A percentile compares a stretch with the other conserved stretches of the same genome.
Evolutionary conservation across 805 yeast species (phyloP).

Genomic region (Saturnispora besseyi): DNA sequence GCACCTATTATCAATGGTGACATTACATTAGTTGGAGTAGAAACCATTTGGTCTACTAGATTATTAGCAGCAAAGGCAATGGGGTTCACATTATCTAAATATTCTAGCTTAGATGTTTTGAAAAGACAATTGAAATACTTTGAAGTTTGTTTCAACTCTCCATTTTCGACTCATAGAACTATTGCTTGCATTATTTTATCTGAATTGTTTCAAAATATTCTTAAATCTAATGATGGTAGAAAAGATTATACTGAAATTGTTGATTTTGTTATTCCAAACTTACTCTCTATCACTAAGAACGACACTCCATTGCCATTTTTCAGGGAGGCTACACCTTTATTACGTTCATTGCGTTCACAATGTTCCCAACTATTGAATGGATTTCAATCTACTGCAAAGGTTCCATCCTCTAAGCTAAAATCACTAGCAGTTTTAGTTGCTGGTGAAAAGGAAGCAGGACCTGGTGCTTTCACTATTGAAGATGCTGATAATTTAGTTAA

Average conservation of each 20-base stretch:
- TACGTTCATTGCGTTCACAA: conserved; percentile 78
- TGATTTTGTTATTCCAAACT: conserved; percentile 5
- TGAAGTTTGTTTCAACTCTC: conserved; percentile 37
- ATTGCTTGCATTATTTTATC: conserved; percentile 60
- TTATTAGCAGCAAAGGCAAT: conserved; percentile 66
- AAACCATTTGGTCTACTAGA: conserved; percentile 65
- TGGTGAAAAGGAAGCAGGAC: conserved; percentile 91
- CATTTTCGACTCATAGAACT: conserved; percentile 76
- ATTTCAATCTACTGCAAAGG: conserved; percentile 58
- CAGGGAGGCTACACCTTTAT: conserved; percentile 79
- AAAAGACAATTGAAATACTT: conserved; percentile 14
- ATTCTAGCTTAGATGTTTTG: conserved; percentile 31
- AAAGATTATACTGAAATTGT: conserved; percentile 14
- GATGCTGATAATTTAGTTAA: conserved; percentile 62
- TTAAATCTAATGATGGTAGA: conserved; percentile 25
- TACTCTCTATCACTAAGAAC: conserved; percentile 4
- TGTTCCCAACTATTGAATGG: conserved; percentile 75
- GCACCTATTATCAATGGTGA: conserved; percentile 91
- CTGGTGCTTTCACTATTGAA: conserved; percentile 78
- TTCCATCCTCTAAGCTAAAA: conserved; percentile 65
- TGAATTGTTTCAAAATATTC: conserved; percentile 36
- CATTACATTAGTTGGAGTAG: conserved; percentile 71
- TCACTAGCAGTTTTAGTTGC: conserved; percentile 82
- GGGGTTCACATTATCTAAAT: conserved; percentile 54
- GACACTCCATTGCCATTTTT: conserved; percentile 38